Base-by-base conservation (phyloP, 139 green algal genomes). In the Pseudopediastrum boryanum region DNA sequence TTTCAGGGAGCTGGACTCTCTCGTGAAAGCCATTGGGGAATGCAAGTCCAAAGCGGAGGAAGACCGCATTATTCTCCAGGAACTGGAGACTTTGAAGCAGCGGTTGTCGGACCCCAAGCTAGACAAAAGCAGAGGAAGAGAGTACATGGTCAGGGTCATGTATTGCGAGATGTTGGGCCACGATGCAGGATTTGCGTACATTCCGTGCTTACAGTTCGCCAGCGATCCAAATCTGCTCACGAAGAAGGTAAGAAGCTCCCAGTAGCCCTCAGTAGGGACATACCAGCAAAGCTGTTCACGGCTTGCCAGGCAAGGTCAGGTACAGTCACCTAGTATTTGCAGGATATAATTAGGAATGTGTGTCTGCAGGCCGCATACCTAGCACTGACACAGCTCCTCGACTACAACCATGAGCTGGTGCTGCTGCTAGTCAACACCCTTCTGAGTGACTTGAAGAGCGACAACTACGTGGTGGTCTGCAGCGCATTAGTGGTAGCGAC, bases 161-260 rank as follows among this genome's bases (percentile, higher is more conserved):
- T 99, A 99, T 62, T 94, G 98, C 19, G 96, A 99, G 69, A 99
- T 99, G 93, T 92, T 99, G 29, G 96, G 96, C 1, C 95, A 99
- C 81, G 95, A 98, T 77, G 94, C 92, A 6, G 12, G 84, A 48
- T 99, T 96, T 80, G 96, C 90, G 4, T 92, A 98, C 78, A 79
- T 91, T 3, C 88, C 86, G 33, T 77, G 73, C 4, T 33, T 91
- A 69, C 87, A 91, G 68, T 85, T 91, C 41, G 84, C 84, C 16
- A 88, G 82, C 48, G 87, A 91, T 69, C 64, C 87, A 16, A 91
- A 85, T 69, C 82, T 91, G 29, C 82, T 84, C 2, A 89, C 84
- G 10, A 91, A 91, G 65, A 91, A 89, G 87, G 87, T 88, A 46
- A 0, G 59, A 1, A n/a, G n/a, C n/a, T n/a, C n/a, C n/a, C n/a